Evolutionary conservation across 2,329 filamentous ascomycete genomes (phyloP).

Genomic region (Neonectria hederae): DNA sequence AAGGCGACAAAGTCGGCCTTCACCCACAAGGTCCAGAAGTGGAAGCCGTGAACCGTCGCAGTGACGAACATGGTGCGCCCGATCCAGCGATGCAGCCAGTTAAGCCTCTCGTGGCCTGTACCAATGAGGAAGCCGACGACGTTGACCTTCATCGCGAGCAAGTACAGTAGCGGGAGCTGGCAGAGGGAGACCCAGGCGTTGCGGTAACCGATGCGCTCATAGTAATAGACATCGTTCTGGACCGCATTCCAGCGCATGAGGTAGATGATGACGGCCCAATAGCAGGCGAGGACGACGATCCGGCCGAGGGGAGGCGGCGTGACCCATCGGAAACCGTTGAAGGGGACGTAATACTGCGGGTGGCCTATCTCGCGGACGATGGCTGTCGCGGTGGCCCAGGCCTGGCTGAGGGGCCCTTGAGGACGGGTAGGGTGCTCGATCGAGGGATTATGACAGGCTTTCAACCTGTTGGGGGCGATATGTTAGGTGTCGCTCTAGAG

Average conservation of each 20-base stretch:
- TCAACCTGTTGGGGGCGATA: constrained; percentile 51
- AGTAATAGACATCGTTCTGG: constrained; percentile 63
- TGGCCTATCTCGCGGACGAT: constrained; percentile 65
- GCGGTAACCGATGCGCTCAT: constrained; percentile 73
- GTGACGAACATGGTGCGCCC: constrained; percentile 75
- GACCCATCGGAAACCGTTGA: constrained; percentile 61
- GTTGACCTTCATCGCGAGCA: constrained; percentile 68
- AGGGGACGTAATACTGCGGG: constrained; percentile 62
- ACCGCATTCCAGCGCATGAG: constrained; percentile 64
- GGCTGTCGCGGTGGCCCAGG: constrained; percentile 68
- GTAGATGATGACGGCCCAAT: constrained; percentile 68
- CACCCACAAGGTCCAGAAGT: constrained; percentile 74
- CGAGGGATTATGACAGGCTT: constrained; percentile 54
- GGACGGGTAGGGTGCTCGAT: constrained; percentile 63
- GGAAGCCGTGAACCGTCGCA: constrained; percentile 74
- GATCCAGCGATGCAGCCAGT: constrained; percentile 79
- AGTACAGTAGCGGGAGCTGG: constrained; percentile 71
- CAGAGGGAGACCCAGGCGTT: constrained; percentile 73
- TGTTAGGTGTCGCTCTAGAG: background rate
- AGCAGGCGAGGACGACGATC: constrained; percentile 61
- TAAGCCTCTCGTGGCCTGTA: constrained; percentile 73
- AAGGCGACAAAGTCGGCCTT: constrained; percentile 65
- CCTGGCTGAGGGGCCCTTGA: constrained; percentile 54
- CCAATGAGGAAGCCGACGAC: constrained; percentile 69
- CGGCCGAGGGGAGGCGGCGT: constrained; percentile 68